Conservation (phyloP, 2,329 filamentous ascomycete genomes). For the Alternaria incomplexa region DNA sequence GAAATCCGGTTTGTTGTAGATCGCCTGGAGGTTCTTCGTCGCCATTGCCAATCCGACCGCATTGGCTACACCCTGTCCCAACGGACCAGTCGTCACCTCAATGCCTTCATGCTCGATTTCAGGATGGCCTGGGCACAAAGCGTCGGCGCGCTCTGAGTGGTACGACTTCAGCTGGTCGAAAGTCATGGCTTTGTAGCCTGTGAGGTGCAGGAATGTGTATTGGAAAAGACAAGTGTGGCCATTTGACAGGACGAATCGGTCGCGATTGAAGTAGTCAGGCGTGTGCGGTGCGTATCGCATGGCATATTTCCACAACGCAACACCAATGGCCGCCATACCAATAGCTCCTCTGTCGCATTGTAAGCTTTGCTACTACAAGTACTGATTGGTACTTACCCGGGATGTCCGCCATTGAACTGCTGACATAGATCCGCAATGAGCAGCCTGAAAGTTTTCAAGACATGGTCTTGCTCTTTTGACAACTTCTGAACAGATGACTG, state of each 20-base stretch:
- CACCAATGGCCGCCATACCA: conserved; percentile 67
- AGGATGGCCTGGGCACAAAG: conserved; percentile 61
- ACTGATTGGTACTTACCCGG: conserved; percentile 51
- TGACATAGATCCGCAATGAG: conserved; percentile 67
- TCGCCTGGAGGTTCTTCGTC: conserved; percentile 64
- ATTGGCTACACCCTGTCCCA: conserved; percentile 67
- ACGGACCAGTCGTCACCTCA: conserved; percentile 65
- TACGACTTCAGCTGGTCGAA: conserved; percentile 64
- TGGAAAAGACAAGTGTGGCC: conserved; percentile 63
- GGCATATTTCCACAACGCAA: conserved; percentile 66
- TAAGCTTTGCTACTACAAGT: not conserved
- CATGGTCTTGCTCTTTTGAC: conserved; percentile 18
- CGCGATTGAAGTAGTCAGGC: conserved; percentile 65
- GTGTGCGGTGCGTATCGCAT: conserved; percentile 66
- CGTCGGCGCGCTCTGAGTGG: conserved; percentile 54
- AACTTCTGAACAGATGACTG: conserved; percentile 46
- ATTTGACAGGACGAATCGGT: conserved; percentile 68
- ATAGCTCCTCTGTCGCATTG: conserved; percentile 43
- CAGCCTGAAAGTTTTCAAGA: conserved; percentile 17
- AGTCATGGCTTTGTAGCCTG: conserved; percentile 62
- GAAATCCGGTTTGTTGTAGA: conserved; percentile 59
- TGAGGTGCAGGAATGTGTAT: conserved; percentile 60
- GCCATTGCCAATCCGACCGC: conserved; percentile 60
- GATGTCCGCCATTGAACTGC: conserved; percentile 73
- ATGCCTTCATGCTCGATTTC: conserved; percentile 65